A percentile compares a stretch with the other conserved stretches of the same genome.
These are phyloP conservation scores for Monocercomonoides exilis DNA, from an alignment of 78 protist species.

Conservation along the genomic window DNA sequence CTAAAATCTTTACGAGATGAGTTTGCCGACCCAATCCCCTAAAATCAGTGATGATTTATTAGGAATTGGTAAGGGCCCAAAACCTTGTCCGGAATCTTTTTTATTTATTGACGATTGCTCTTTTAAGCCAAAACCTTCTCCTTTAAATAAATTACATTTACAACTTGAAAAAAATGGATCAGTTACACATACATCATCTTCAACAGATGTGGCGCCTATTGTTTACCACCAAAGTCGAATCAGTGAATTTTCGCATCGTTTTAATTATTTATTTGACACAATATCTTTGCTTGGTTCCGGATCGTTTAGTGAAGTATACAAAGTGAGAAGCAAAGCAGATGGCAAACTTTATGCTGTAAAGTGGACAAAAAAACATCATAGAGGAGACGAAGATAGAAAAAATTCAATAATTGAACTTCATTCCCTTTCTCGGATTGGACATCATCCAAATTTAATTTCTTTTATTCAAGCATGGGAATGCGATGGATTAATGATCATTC, in stretches of 20 bases:
- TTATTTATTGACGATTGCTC: too few species aligned
- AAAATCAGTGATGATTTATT: too few species aligned
- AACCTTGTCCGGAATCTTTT: too few species aligned
- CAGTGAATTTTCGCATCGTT: background rate
- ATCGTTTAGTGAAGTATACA: background rate
- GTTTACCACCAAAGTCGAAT: too few species aligned
- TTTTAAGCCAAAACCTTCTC: too few species aligned
- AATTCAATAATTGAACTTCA: slow-evolving; percentile 38
- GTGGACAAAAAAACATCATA: background rate
- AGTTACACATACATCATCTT: too few species aligned
- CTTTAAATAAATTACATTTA: too few species aligned
- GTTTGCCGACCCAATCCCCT: too few species aligned
- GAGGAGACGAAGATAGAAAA: background rate
- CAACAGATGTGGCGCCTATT: too few species aligned
- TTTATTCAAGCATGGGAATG: slow-evolving; percentile 51
- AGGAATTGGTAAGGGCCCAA: too few species aligned
- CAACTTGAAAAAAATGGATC: too few species aligned
- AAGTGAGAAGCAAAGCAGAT: background rate
- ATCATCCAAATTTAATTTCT: slow-evolving; percentile 40
- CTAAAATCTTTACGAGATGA: too few species aligned
- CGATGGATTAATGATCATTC: slow-evolving; percentile 46
- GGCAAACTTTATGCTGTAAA: background rate
- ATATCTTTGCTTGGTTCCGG: background rate
- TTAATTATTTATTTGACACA: background rate
- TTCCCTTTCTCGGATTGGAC: slow-evolving; percentile 18